A percentile compares a stretch with the other conserved stretches of the same genome.
Conservation (phyloP, 176 grass and related monocot species). For the Thinopyrum elongatum region DNA sequence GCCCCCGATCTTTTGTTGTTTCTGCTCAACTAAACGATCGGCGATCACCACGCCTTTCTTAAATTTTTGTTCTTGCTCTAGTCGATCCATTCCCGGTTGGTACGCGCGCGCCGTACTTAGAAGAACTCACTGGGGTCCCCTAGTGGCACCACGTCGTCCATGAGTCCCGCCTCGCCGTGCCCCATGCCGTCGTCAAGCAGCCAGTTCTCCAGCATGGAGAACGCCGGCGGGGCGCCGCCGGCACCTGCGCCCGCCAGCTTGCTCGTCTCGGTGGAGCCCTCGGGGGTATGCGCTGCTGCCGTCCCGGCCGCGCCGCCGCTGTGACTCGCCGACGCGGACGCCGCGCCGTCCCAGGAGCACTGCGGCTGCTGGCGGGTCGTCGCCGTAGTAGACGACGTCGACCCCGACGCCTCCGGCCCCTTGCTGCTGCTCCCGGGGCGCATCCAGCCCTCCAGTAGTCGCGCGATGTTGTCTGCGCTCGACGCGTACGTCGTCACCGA, state of each 20-base stretch:
- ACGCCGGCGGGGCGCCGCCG: conserved; percentile 27
- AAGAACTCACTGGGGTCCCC: conserved; percentile 71
- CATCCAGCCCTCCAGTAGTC: conserved; percentile 81
- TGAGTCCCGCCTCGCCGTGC: conserved; percentile 55
- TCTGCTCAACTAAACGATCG: conserved; percentile 22
- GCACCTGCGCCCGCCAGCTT: conserved; percentile 36
- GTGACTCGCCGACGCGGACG: conserved; percentile 47
- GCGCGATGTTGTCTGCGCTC: conserved; percentile 88
- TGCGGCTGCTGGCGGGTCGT: conserved; percentile 39
- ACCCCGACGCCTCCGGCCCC: conserved; percentile 40
- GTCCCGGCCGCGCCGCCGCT: conserved; percentile 17
- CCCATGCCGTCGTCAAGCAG: conserved; percentile 73
- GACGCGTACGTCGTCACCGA: conserved; percentile 69
- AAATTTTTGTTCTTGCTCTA: conserved; percentile 33
- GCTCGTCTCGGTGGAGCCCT: conserved; percentile 57
- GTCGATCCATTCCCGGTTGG: conserved; percentile 30
- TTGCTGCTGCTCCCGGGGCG: conserved; percentile 25
- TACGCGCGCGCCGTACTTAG: conserved; percentile 41
- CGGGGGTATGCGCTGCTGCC: conserved; percentile 31
- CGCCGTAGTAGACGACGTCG: conserved; percentile 42
- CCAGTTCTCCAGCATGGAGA: conserved; percentile 90
- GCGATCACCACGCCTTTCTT: not conserved
- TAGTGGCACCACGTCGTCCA: conserved; percentile 69
- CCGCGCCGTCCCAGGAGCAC: conserved; percentile 49
- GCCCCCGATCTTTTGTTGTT: conserved; percentile 14